Conservation (phyloP, 768 basidiomycete genomes). For the Amanita inopinata region DNA sequence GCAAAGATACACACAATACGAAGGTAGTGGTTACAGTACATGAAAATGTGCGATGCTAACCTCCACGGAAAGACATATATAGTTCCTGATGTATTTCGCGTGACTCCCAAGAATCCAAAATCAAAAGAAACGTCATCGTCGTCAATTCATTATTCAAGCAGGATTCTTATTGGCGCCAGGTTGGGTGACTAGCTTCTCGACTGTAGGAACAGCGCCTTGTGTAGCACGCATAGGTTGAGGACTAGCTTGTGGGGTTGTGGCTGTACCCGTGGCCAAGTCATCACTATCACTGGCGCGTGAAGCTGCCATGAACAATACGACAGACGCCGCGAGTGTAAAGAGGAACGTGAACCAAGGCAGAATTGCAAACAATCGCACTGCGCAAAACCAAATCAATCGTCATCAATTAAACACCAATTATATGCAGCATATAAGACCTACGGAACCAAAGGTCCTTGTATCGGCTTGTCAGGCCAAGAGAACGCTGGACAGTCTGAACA, state of each 20-base stretch:
- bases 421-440: slow-evolving; percentile 16
- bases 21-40: no score
- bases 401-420: background rate
- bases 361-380: slow-evolving; percentile 9
- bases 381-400: no score
- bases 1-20: no score
- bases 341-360: slow-evolving; percentile 15
- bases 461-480: slow-evolving; percentile 24
- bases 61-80: no score
- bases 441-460: slow-evolving; percentile 29
- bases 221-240: background rate
- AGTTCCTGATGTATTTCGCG: no score
- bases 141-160: no score
- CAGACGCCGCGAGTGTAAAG: slow-evolving; percentile 16
- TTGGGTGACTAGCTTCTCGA: background rate
- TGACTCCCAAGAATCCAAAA: no score
- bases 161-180: background rate
- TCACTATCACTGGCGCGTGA: background rate
- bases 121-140: no score
- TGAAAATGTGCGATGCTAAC: no score
- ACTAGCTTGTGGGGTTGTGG: background rate
- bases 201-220: no score
- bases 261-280: background rate
- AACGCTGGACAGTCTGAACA: slow-evolving; percentile 22
- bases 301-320: slow-evolving; percentile 15